Conservation (phyloP, 371 early-diverging fungal species). For the Apophysomyces trapeziformis region DNA sequence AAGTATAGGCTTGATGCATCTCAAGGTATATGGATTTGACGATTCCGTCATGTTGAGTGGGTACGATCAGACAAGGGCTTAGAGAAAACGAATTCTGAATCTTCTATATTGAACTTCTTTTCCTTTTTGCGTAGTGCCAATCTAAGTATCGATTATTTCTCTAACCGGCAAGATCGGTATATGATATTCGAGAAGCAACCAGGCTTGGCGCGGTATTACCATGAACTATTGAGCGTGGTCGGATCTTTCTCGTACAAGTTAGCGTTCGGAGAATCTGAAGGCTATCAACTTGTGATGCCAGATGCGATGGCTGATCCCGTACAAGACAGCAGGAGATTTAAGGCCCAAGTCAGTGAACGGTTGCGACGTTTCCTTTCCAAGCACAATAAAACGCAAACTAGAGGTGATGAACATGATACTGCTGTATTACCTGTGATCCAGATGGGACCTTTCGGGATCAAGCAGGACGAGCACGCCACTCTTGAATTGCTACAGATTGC, state of each 20-base stretch:
- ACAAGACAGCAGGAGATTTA: slow-evolving; percentile 61
- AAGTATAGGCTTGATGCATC: slow-evolving; percentile 91
- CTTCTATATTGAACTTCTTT: no score
- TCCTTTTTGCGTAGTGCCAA: slow-evolving; percentile 77
- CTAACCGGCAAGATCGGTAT: slow-evolving; percentile 94
- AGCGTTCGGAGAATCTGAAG: not conserved
- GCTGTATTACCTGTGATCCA: slow-evolving; percentile 86
- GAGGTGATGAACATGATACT: slow-evolving; percentile 60
- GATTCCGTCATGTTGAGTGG: slow-evolving; percentile 88
- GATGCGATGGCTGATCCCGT: slow-evolving; percentile 68
- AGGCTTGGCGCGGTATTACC: slow-evolving; percentile 72
- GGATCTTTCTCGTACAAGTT: slow-evolving; percentile 72
- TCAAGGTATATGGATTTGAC: slow-evolving; percentile 93
- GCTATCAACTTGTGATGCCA: slow-evolving; percentile 30
- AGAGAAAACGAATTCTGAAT: no score
- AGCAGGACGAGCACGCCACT: slow-evolving; percentile 78
- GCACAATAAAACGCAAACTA: slow-evolving; percentile 2
- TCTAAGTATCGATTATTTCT: slow-evolving; percentile 92
- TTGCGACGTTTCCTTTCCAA: slow-evolving; percentile 54
- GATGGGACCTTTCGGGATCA: slow-evolving; percentile 81
- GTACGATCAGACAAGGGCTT: slow-evolving; percentile 39
- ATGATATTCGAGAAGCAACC: slow-evolving; percentile 63
- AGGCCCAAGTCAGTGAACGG: slow-evolving; percentile 50
- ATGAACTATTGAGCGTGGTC: slow-evolving; percentile 65
- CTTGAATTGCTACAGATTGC: slow-evolving; percentile 62